Evolutionary conservation across 192 early-diverging fungal genomes (phyloP), one percentile per base, ranked within the genome.

Genomic region (Coemansia sp.): DNA sequence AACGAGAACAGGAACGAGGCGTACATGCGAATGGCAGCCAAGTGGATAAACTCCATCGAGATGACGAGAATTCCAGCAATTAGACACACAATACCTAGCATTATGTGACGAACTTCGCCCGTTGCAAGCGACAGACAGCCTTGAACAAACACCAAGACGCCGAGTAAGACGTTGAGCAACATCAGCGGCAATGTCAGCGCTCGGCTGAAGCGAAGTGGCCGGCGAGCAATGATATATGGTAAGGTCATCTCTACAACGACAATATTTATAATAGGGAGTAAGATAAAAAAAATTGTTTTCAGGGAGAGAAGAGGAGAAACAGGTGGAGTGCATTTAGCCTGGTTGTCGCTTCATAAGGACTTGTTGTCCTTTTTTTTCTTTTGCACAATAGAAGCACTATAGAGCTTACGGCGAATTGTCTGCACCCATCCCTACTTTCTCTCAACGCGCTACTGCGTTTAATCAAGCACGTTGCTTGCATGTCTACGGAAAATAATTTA

Each of bases 211-310:
- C 24, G 60, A 31, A 76, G 51, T 11, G 59, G 41, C 40, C 75
- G 44, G 67, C 79, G 79, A 22, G 79, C 79, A n/a, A 82, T 27
- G 5, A 82, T 71, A 52, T 82, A 82, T 4, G 79, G 79, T 18
- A 82, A 63, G 2, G 79, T 42, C 79, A 82, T 82, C 7, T 61
- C 16, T 31, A 36, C 18, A 64, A 42, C 13, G 27, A 63, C 11
- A 64, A 64, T 64, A 64, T 66, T 31, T 11, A 66, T 22, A 12
- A 6, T 13, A 55, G 12, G 13, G 7, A 47, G 36, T 18, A 24
- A 24, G 24, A 24, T 24, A 24, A 24, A 24, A 16, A 64, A 63
- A 11, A 36, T 27, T 12, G 4, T 5, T 15, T 20, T 51, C 49
- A 51, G 49, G 49, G 49, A 51, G 49, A 51, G 27, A 55, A 31